A percentile compares a stretch with the other conserved stretches of the same genome.
Conservation (phyloP, 768 basidiomycete species). For the Postia placenta region DNA sequence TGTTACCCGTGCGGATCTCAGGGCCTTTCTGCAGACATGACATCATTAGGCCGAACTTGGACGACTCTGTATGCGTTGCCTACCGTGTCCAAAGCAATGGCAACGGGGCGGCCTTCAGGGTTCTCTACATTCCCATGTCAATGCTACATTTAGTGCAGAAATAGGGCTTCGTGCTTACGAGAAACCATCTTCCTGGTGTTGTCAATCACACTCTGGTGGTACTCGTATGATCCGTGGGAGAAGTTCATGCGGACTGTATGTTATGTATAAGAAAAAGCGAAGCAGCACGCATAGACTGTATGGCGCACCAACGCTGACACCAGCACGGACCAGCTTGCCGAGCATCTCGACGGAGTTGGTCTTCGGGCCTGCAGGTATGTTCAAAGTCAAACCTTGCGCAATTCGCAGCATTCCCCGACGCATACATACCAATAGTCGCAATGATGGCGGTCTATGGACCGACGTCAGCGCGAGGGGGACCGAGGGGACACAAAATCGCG, state of each 20-base stretch:
- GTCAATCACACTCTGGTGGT: constrained; percentile 98
- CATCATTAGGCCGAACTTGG: neutral
- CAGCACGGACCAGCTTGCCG: constrained; percentile 75
- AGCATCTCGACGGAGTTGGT: constrained; percentile 90
- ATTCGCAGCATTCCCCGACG: neutral
- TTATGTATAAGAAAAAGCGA: neutral
- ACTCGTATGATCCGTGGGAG: constrained; percentile 97
- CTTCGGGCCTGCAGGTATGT: constrained; percentile 70
- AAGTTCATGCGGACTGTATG: constrained; percentile 97
- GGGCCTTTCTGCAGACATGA: constrained; percentile 81
- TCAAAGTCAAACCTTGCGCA: neutral
- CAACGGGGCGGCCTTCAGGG: constrained; percentile 81
- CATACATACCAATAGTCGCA: constrained; percentile 84
- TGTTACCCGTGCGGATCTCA: constrained; percentile 96
- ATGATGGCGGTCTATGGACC: constrained; percentile 86
- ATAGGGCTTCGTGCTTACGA: constrained; percentile 37
- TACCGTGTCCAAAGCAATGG: constrained; percentile 96
- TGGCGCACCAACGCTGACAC: constrained; percentile 88
- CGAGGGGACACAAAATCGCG: constrained; percentile 15
- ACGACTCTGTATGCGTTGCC: constrained; percentile 23
- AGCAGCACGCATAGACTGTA: neutral
- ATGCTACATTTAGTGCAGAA: constrained; percentile 3
- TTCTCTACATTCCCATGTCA: constrained; percentile 36
- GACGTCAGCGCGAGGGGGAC: neutral
- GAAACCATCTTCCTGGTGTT: constrained; percentile 87